A percentile compares a stretch with the other conserved stretches of the same genome.
Conservation (phyloP, 345 rosid species). For the Euphorbia pulcherrima region DNA sequence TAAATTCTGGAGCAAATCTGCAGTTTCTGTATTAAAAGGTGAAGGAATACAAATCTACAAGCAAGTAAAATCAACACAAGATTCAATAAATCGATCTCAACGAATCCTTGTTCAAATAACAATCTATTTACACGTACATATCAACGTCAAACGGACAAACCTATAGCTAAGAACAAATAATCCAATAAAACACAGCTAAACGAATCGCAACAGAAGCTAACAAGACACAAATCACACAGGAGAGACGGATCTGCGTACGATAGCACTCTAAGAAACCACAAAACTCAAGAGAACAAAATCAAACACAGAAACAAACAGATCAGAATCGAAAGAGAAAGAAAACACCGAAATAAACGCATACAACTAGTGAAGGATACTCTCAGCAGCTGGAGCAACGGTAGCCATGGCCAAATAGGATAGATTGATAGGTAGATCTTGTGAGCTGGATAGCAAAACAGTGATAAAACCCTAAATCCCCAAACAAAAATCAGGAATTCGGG, state of each 20-base stretch:
- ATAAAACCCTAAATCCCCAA: conserved; percentile 15
- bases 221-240: neutral
- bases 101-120: neutral
- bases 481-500: neutral
- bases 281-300: neutral
- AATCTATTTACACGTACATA: neutral
- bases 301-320: neutral
- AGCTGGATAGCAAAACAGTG: neutral
- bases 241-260: neutral
- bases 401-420: conserved; percentile 41
- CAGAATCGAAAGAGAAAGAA: conserved; percentile 5
- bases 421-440: neutral
- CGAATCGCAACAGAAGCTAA: neutral
- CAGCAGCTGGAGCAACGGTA: conserved; percentile 56
- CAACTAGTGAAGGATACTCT: conserved; percentile 58
- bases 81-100: neutral
- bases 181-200: neutral
- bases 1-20: conserved; percentile 77
- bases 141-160: neutral
- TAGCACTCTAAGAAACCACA: neutral
- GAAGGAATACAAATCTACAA: conserved; percentile 36
- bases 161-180: neutral
- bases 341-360: conserved; percentile 26
- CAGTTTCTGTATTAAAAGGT: conserved; percentile 56
- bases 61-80: neutral